Evolutionary conservation across 2,329 filamentous ascomycete species (phyloP).

Genomic region (Mycosphaerella sp.): DNA sequence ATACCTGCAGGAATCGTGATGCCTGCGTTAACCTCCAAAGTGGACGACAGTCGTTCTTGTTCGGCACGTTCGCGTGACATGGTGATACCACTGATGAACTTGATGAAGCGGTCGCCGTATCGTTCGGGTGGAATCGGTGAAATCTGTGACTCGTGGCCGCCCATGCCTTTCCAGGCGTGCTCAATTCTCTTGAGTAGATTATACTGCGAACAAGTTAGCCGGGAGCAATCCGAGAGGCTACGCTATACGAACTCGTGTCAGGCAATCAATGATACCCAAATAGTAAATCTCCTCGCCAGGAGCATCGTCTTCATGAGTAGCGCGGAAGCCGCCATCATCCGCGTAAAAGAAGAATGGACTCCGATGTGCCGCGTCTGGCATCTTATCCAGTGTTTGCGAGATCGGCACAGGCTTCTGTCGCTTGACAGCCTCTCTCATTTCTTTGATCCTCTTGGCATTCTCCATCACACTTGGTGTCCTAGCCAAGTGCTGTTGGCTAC

Average conservation of each 20-base stretch:
- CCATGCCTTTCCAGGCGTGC: conserved; percentile 93
- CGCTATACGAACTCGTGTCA: conserved; percentile 76
- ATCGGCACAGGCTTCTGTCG: conserved; percentile 90
- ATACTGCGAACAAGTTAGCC: conserved; percentile 54
- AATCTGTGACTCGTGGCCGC: conserved; percentile 75
- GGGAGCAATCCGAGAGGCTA: neutral
- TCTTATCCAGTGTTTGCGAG: conserved; percentile 71
- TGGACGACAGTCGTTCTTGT: conserved; percentile 36
- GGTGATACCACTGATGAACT: conserved; percentile 84
- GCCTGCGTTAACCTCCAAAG: conserved; percentile 21
- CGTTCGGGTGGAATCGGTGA: conserved; percentile 84
- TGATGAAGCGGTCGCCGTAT: conserved; percentile 90
- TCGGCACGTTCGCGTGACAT: conserved; percentile 82
- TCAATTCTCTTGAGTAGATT: conserved; percentile 91
- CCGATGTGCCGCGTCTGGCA: conserved; percentile 76
- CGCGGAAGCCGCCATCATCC: conserved; percentile 87
- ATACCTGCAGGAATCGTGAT: conserved; percentile 21
- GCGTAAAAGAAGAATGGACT: conserved; percentile 77
- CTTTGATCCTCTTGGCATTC: conserved; percentile 81
- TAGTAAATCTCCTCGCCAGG: conserved; percentile 94
- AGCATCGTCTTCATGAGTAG: conserved; percentile 82
- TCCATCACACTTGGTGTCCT: conserved; percentile 92
- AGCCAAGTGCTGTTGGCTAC: conserved; percentile 50
- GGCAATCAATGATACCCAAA: conserved; percentile 93
- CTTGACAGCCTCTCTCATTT: conserved; percentile 87